phyloP scores from a whole-genome alignment of 2,329 filamentous ascomycete genomes.

The Chrysoporthe deuterocubensis region DNA sequence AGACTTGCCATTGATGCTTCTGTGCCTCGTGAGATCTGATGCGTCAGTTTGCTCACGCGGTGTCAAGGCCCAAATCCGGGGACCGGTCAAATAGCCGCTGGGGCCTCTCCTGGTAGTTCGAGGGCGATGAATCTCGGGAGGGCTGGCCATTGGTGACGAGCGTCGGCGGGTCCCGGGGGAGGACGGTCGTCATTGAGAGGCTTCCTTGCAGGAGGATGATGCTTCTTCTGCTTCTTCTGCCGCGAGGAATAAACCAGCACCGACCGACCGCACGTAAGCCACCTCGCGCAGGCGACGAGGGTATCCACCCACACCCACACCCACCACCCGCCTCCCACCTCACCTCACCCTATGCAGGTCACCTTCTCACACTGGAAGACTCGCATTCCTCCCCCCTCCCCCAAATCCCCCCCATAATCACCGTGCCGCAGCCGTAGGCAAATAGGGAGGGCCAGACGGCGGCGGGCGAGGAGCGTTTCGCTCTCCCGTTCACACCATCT shows the following conservation, averaged over 20 bases:
- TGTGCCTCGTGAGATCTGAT: constrained; percentile 20
- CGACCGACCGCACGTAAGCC: too few species aligned
- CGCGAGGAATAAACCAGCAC: not conserved
- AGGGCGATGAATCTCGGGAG: not conserved
- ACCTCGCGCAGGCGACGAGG: too few species aligned
- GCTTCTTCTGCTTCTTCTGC: not conserved
- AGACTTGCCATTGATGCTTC: not conserved
- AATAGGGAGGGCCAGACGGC: not conserved
- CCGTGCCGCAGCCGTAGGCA: not conserved
- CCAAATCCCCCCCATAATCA: too few species aligned
- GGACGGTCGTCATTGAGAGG: not conserved
- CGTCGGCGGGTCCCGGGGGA: too few species aligned
- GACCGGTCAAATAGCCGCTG: not conserved
- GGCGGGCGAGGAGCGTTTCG: too few species aligned
- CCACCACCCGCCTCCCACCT: too few species aligned
- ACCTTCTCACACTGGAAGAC: too few species aligned
- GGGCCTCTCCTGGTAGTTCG: too few species aligned
- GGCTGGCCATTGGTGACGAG: not conserved
- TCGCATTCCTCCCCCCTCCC: too few species aligned
- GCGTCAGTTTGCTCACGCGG: constrained; percentile 12
- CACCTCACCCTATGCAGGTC: too few species aligned
- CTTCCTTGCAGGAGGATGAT: not conserved
- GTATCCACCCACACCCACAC: too few species aligned
- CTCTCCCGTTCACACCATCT: constrained; percentile 22
- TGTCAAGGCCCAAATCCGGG: not conserved